Evolutionary conservation across 305 asterid genomes (phyloP).

Genomic region (Plantago lanceolata): DNA sequence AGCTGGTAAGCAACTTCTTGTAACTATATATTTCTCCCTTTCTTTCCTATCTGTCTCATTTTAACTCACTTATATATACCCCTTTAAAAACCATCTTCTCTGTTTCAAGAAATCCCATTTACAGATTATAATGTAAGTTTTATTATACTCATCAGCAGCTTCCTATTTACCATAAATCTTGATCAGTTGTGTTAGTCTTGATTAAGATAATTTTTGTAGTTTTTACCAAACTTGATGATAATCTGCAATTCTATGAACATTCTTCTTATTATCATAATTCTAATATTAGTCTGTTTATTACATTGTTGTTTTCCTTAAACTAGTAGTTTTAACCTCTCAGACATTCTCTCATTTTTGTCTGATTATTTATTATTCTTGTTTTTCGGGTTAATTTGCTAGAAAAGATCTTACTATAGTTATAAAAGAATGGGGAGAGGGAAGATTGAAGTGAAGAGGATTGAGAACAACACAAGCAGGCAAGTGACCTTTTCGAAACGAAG

Average conservation of each 20-base stretch:
- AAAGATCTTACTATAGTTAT: not conserved
- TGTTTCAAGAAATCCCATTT: constrained; percentile 24
- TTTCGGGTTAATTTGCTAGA: not conserved
- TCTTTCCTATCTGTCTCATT: not conserved
- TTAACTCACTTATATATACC: constrained; percentile 1
- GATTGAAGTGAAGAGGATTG: constrained; percentile 80
- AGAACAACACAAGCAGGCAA: constrained; percentile 75
- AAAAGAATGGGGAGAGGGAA: constrained; percentile 71
- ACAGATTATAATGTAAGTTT: constrained; percentile 27
- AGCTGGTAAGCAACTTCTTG: constrained; percentile 20
- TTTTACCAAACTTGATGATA: constrained; percentile 5
- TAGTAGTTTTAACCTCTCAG: constrained; percentile 21
- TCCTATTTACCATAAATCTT: constrained; percentile 25
- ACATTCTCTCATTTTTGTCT: constrained; percentile 1
- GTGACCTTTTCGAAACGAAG: constrained; percentile 77
- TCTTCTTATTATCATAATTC: constrained; percentile 13
- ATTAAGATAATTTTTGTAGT: not conserved
- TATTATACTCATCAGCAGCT: constrained; percentile 13
- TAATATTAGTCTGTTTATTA: constrained; percentile 8
- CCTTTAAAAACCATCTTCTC: constrained; percentile 16
- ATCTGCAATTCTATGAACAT: not conserved
- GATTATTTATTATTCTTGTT: not conserved
- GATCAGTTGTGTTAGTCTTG: constrained; percentile 12
- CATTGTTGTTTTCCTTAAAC: constrained; percentile 18
- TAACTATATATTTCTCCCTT: constrained; percentile 1